Base-by-base conservation (phyloP, 768 basidiomycete species). In the Crassisporium funariophilum region DNA sequence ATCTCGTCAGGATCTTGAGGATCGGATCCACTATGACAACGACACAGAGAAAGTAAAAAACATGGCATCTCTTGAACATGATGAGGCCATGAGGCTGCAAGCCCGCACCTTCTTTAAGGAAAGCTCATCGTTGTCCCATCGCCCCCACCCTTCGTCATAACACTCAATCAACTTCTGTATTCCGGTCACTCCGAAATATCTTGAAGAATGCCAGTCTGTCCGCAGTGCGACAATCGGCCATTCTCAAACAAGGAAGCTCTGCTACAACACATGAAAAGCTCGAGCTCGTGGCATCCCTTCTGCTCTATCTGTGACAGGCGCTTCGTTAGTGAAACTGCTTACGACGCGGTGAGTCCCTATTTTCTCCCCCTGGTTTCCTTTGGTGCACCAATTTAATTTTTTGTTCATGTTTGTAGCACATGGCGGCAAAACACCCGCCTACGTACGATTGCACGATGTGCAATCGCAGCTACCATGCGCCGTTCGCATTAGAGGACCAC, bases 401-500 rank as follows among this genome's bases (percentile, higher is more conserved):
- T 27, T 47, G 36, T 22, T 31, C 33, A 33, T 8, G n/a, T 19
- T 16, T 49, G 39, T 52, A 72, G 72, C 72, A 74, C 47, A 70
- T 69, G 67, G 60, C 63, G 2, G 67, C 67, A 11, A 74, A 71
- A 53, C 72, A 74, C 36, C 72, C 72, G 22, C 69, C 69, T n/a
- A 72, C 72, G 7, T 74, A 64, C 50, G 70, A 71, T 52, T 75
- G 73, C 48, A 44, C 52, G 5, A 46, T 50, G 12, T 74, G 73
- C 54, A 60, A 60, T 25, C 49, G 67, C 34, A 59, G 52, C 4
- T 76, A 64, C 46, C 55, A 61, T 25, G 67, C 65, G 13, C 64
- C 62, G 12, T 65, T 67, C 39, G 68, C 71, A 2, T 55, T 77
- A 16, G 69, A 74, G 11, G 74, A 75, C 47, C 77, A 78, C 47